Percentiles rank a stretch among this genome's conserved stretches.
Conservation (phyloP, 164 flowering plant species). For the Umbilicus rupestris region DNA sequence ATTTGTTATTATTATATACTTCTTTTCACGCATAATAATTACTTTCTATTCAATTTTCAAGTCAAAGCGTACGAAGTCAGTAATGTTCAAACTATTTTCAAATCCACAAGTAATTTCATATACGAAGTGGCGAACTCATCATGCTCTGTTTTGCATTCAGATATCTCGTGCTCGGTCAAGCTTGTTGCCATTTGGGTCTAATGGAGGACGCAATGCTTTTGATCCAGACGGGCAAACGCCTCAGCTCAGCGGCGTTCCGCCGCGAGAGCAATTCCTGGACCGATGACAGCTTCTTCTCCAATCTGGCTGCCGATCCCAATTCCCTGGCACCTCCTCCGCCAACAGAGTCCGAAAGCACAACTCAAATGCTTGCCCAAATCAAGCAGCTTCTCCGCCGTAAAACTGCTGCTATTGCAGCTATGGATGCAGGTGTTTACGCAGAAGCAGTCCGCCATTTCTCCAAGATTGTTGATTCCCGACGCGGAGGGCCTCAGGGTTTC, state of each 20-base stretch:
- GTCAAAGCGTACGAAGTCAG: no score
- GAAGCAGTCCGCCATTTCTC: constrained; percentile 92
- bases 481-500: constrained; percentile 79
- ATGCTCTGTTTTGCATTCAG: constrained; percentile 22
- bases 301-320: constrained; percentile 14
- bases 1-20: not conserved
- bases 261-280: constrained; percentile 69
- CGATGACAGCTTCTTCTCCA: constrained; percentile 70
- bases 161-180: constrained; percentile 84
- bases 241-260: constrained; percentile 67
- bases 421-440: constrained; percentile 79
- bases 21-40: not conserved
- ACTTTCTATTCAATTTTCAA: not conserved
- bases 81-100: no score
- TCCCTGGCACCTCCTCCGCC: constrained; percentile 21
- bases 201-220: constrained; percentile 96
- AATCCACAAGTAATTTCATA: no score
- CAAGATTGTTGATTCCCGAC: constrained; percentile 77
- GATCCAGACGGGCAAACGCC: constrained; percentile 88
- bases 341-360: constrained; percentile 42
- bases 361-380: constrained; percentile 65
- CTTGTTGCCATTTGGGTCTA: constrained; percentile 80
- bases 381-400: constrained; percentile 87
- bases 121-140: not conserved
- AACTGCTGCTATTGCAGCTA: constrained; percentile 80